Conservation (phyloP, 1,284 basidiomycete species). For the Spongiforma sp. region DNA sequence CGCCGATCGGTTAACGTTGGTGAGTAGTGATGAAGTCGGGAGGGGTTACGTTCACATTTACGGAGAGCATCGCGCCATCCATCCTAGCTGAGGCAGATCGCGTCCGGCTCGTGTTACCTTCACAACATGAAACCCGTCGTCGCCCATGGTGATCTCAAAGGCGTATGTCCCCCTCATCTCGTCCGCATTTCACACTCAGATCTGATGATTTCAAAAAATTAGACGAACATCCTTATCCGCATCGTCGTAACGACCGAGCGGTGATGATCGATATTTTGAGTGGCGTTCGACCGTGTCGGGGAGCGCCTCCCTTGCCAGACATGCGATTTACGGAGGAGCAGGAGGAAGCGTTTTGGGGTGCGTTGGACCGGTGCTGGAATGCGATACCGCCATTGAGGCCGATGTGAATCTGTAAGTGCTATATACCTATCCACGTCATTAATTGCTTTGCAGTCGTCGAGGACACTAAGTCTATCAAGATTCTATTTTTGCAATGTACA, state of each 20-base stretch:
- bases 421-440: too few relatives aligned
- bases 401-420: too few relatives aligned
- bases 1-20: slow-evolving; percentile 50
- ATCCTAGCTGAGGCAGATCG: slow-evolving; percentile 52
- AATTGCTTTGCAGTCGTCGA: too few relatives aligned
- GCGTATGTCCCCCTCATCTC: slow-evolving; percentile 38
- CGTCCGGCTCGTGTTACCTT: slow-evolving; percentile 57
- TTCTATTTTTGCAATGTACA: too few relatives aligned
- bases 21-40: slow-evolving; percentile 30
- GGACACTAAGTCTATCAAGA: too few relatives aligned
- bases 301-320: slow-evolving; percentile 27
- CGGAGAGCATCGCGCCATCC: background rate
- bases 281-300: slow-evolving; percentile 50
- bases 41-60: background rate
- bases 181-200: background rate
- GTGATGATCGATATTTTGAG: slow-evolving; percentile 58
- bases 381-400: slow-evolving; percentile 29
- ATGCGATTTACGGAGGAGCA: slow-evolving; percentile 22
- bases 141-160: slow-evolving; percentile 63
- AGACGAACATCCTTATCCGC: slow-evolving; percentile 63
- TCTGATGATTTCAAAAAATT: background rate
- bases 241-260: slow-evolving; percentile 57
- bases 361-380: slow-evolving; percentile 53
- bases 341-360: slow-evolving; percentile 41
- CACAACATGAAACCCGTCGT: slow-evolving; percentile 56